These are phyloP conservation scores for Harringtonia aguacate DNA, from an alignment of 2,329 filamentous ascomycete genomes.

Conservation along the genomic window DNA sequence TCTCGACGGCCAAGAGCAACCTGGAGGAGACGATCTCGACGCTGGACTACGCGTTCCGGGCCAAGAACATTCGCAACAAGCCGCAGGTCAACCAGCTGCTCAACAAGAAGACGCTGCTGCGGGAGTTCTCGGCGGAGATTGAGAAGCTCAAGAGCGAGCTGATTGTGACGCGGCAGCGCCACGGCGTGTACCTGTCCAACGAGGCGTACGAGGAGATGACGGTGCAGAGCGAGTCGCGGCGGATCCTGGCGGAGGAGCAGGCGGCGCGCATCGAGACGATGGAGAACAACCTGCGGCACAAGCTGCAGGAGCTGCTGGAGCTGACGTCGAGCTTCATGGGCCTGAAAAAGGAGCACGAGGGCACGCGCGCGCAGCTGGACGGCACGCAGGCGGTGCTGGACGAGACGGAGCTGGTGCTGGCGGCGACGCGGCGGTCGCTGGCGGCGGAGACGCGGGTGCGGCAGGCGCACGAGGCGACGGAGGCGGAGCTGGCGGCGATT, in stretches of 20 bases:
- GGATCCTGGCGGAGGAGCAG: conserved; percentile 88
- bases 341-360: conserved; percentile 82
- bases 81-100: conserved; percentile 88
- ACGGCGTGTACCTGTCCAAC: conserved; percentile 87
- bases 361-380: conserved; percentile 59
- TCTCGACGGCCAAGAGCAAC: conserved; percentile 90
- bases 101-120: conserved; percentile 84
- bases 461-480: conserved; percentile 77
- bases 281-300: conserved; percentile 82
- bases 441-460: conserved; percentile 70
- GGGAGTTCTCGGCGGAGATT: conserved; percentile 85
- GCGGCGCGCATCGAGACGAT: conserved; percentile 84
- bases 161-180: conserved; percentile 83
- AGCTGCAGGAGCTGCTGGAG: conserved; percentile 82
- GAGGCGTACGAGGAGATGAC: conserved; percentile 87
- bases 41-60: conserved; percentile 91
- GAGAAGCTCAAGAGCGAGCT: conserved; percentile 91
- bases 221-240: conserved; percentile 80
- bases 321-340: conserved; percentile 80
- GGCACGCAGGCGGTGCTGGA: conserved; percentile 73
- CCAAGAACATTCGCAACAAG: conserved; percentile 98
- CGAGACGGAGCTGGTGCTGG: conserved; percentile 77
- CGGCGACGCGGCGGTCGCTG: conserved; percentile 63
- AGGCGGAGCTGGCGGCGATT: conserved; percentile 62
- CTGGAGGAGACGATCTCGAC: conserved; percentile 97